A percentile compares a stretch with the other conserved stretches of the same genome.
Evolutionary conservation across 352 stramenopile species (phyloP).

Genomic region (Globisporangium nodosum): DNA sequence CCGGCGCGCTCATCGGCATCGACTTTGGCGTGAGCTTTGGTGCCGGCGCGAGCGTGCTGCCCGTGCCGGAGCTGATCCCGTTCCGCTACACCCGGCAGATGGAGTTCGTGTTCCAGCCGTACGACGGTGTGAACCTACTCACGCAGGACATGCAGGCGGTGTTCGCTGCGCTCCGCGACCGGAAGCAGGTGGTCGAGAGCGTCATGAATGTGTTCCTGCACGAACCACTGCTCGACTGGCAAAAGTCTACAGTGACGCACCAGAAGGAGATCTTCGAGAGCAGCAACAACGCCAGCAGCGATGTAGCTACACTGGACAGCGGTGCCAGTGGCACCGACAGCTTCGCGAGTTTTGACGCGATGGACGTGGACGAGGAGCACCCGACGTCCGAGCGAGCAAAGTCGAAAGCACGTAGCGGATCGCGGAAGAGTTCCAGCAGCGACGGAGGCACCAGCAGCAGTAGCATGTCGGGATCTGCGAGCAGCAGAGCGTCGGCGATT

Average conservation of each 20-base stretch:
- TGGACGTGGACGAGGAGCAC: slow-evolving; percentile 26
- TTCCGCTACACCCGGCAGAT: slow-evolving; percentile 87
- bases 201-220: slow-evolving; percentile 91
- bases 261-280: slow-evolving; percentile 50
- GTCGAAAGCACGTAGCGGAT: not conserved
- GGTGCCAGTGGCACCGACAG: slow-evolving; percentile 6
- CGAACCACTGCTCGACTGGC: slow-evolving; percentile 90
- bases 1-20: slow-evolving; percentile 83
- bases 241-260: slow-evolving; percentile 59
- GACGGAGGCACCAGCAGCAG: not conserved
- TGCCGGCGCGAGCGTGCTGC: slow-evolving; percentile 69
- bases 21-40: slow-evolving; percentile 92
- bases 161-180: slow-evolving; percentile 76
- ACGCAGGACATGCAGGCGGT: slow-evolving; percentile 81
- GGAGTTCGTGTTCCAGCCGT: slow-evolving; percentile 63
- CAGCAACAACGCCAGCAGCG: not conserved
- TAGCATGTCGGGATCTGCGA: not conserved
- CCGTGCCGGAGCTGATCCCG: slow-evolving; percentile 87
- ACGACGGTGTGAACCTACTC: slow-evolving; percentile 58
- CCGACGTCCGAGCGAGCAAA: not conserved
- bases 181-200: slow-evolving; percentile 79
- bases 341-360: slow-evolving; percentile 2
- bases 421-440: not conserved
- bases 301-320: slow-evolving; percentile 15
- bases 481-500: not conserved